phyloP scores from a whole-genome alignment of 768 basidiomycete species.

The Tulasnella sp. region DNA sequence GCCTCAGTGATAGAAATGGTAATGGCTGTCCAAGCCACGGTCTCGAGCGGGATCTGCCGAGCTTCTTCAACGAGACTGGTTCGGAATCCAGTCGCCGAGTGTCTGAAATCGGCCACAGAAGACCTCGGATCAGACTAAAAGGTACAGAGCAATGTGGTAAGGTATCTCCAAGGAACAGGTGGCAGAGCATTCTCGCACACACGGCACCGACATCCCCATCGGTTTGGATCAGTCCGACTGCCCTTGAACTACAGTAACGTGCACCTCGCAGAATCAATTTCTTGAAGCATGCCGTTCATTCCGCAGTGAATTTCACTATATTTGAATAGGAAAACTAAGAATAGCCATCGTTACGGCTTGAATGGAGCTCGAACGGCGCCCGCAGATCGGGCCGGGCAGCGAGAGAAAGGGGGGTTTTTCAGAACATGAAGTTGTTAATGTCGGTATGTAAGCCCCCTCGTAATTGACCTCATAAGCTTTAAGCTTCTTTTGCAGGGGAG shows the following conservation, averaged over 20 bases:
- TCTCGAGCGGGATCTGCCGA: not conserved
- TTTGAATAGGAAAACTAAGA: not conserved
- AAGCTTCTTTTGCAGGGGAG: not conserved
- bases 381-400: not conserved
- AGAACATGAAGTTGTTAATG: not conserved
- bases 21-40: not conserved
- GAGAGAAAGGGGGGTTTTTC: not conserved
- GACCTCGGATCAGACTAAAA: slow-evolving; percentile 6
- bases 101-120: not conserved
- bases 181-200: not conserved
- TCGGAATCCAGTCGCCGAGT: not conserved
- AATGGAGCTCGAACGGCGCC: not conserved
- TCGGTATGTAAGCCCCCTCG: not conserved
- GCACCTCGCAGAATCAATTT: not conserved
- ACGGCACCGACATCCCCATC: not conserved
- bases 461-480: not conserved
- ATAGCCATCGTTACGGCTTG: not conserved
- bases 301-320: not conserved
- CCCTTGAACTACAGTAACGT: not conserved
- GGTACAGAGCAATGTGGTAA: not conserved
- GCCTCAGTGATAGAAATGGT: not conserved
- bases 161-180: not conserved
- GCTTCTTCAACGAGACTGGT: not conserved
- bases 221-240: not conserved
- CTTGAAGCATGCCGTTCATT: not conserved